Evolutionary conservation across 1,284 basidiomycete species (phyloP).

Genomic region (Sanghuangporus weigelae): DNA sequence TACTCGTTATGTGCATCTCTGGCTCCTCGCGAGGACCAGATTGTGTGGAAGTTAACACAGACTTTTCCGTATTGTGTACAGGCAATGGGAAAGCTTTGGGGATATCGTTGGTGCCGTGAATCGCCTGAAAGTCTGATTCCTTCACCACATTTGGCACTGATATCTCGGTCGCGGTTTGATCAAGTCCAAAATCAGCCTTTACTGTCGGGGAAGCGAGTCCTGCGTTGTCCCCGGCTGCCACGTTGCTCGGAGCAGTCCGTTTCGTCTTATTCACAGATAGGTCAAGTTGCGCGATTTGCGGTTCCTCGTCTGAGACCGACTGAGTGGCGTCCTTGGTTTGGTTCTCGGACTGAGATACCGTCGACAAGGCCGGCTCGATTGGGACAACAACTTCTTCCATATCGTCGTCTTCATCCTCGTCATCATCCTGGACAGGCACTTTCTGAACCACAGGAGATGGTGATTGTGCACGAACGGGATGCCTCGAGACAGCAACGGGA

Average conservation of each 20-base stretch:
- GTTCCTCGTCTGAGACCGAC: too few relatives aligned
- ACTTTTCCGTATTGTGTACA: too few relatives aligned
- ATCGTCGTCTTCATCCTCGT: constrained; percentile 34
- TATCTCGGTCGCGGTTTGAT: background rate
- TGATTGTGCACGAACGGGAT: constrained; percentile 7
- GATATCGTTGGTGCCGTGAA: too few relatives aligned
- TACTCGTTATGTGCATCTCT: too few relatives aligned
- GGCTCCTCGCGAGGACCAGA: too few relatives aligned
- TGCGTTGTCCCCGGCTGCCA: background rate
- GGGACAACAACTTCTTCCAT: constrained; percentile 40
- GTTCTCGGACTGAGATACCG: background rate
- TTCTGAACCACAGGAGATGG: background rate
- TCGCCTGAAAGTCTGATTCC: too few relatives aligned
- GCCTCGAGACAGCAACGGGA: constrained; percentile 13
- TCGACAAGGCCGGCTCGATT: background rate
- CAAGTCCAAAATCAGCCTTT: too few relatives aligned
- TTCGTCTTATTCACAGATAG: background rate
- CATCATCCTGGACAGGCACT: constrained; percentile 22
- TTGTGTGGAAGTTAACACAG: too few relatives aligned
- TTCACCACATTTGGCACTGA: too few relatives aligned
- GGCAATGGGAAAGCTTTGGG: too few relatives aligned
- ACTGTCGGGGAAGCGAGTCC: background rate
- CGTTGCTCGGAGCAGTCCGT: background rate
- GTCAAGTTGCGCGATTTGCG: background rate
- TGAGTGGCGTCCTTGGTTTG: too few relatives aligned